Percentiles rank a stretch among this genome's conserved stretches.
Evolutionary conservation across 1,284 basidiomycete species (phyloP).

Genomic region (Cutaneotrichosporon mucoides): DNA sequence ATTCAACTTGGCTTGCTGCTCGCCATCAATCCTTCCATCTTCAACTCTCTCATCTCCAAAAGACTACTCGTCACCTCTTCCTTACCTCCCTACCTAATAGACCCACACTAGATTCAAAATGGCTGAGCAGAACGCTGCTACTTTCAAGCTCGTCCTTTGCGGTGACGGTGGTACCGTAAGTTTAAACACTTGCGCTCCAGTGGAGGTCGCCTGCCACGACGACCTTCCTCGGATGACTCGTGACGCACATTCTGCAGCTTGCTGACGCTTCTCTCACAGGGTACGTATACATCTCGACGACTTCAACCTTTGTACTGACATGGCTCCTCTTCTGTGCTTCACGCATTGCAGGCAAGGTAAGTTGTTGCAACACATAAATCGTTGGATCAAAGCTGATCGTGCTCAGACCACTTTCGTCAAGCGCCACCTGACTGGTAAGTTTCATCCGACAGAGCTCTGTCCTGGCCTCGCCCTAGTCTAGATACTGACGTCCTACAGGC

Average conservation of each 20-base stretch:
- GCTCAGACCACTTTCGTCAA: conserved; percentile 90
- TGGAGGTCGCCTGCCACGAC: not conserved
- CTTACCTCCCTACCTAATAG: not conserved
- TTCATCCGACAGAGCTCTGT: not conserved
- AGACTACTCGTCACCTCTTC: not conserved
- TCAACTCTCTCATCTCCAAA: conserved; percentile 1
- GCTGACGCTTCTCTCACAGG: conserved; percentile 12
- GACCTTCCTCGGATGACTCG: not conserved
- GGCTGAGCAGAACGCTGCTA: conserved; percentile 59
- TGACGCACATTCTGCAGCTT: not conserved
- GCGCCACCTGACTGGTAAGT: conserved; percentile 89
- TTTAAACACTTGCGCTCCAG: not conserved
- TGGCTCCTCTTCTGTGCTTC: not conserved
- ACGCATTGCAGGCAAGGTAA: conserved; percentile 27
- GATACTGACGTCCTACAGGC: conserved; percentile 37
- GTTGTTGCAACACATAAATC: not conserved
- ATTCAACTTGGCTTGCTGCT: not conserved
- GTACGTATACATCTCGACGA: conserved; percentile 11
- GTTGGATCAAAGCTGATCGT: conserved; percentile 14
- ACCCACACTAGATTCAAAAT: conserved; percentile 24
- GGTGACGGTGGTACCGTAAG: conserved; percentile 97
- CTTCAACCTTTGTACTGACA: conserved; percentile 7
- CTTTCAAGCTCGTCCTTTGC: conserved; percentile 95
- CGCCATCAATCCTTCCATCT: conserved; percentile 3
- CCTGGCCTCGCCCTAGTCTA: not conserved